A percentile compares a stretch with the other conserved stretches of the same genome.
phyloP scores from a whole-genome alignment of 805 yeast genomes.

The Lipomyces spencermartinsiae region DNA sequence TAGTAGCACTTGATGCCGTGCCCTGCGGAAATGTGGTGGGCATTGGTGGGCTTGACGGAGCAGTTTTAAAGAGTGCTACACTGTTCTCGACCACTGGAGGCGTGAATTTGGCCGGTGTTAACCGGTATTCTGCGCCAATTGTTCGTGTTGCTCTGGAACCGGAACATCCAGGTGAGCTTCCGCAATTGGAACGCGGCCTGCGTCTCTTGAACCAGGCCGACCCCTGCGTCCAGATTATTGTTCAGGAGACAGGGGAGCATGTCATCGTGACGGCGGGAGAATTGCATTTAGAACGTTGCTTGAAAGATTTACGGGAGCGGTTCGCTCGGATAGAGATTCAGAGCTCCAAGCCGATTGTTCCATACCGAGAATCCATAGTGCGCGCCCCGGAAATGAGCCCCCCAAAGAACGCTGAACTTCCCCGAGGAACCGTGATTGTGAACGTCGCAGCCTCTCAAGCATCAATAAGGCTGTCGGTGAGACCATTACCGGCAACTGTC shows the following conservation, averaged over 20 bases:
- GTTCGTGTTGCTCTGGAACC: slow-evolving; percentile 97
- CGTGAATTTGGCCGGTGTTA: slow-evolving; percentile 78
- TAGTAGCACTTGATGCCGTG: slow-evolving; percentile 75
- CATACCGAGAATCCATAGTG: slow-evolving; percentile 85
- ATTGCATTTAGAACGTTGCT: slow-evolving; percentile 90
- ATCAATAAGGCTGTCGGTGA: slow-evolving; percentile 51
- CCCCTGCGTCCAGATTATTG: slow-evolving; percentile 87
- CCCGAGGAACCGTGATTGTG: slow-evolving; percentile 53
- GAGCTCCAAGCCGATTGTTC: slow-evolving; percentile 90
- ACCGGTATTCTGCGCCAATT: slow-evolving; percentile 75
- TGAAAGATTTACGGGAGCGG: slow-evolving; percentile 86
- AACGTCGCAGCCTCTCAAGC: slow-evolving; percentile 59
- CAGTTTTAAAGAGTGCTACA: slow-evolving; percentile 86
- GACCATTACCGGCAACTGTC: slow-evolving; percentile 62
- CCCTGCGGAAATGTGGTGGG: slow-evolving; percentile 97
- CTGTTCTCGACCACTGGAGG: slow-evolving; percentile 66
- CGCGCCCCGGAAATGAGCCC: slow-evolving; percentile 59
- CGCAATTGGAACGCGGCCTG: slow-evolving; percentile 76
- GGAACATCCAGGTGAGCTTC: slow-evolving; percentile 79
- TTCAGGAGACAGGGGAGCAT: slow-evolving; percentile 91
- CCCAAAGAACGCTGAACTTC: slow-evolving; percentile 53
- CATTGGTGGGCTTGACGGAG: slow-evolving; percentile 85
- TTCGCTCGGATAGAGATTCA: slow-evolving; percentile 91
- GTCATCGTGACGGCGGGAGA: slow-evolving; percentile 97
- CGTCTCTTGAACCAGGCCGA: slow-evolving; percentile 83